Percentiles rank a stretch among this genome's conserved stretches.
Evolutionary conservation across 768 basidiomycete genomes (phyloP).

Genomic region (Cystoderma amianthinum): DNA sequence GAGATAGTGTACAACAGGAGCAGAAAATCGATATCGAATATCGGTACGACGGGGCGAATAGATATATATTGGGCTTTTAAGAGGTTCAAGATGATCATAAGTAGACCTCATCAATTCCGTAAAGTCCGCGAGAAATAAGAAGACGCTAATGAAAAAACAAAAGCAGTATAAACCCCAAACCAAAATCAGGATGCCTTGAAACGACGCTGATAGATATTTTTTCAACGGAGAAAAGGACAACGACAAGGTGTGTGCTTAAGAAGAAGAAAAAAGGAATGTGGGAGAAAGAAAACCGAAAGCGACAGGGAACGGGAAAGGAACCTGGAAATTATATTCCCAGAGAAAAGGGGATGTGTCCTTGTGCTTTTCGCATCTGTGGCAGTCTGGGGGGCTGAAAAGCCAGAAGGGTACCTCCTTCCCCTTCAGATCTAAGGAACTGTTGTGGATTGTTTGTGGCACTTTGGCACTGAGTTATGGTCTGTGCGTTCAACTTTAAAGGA

Average conservation of each 20-base stretch:
- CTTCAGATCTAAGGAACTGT: background rate
- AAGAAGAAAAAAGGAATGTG: too few species aligned
- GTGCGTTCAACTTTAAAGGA: conserved; percentile 29
- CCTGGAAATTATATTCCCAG: background rate
- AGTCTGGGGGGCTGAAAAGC: too few species aligned
- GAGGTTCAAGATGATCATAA: too few species aligned
- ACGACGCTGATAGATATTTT: too few species aligned
- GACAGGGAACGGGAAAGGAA: background rate
- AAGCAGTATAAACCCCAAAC: too few species aligned
- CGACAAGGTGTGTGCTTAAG: too few species aligned
- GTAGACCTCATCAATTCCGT: too few species aligned
- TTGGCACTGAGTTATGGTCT: conserved; percentile 22
- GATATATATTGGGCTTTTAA: too few species aligned
- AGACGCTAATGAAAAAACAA: background rate
- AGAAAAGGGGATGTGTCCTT: background rate
- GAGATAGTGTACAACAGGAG: background rate
- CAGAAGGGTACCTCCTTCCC: background rate
- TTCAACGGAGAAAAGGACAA: too few species aligned
- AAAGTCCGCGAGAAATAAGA: background rate
- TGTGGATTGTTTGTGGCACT: conserved; percentile 9
- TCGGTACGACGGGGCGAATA: background rate
- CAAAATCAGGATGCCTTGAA: too few species aligned
- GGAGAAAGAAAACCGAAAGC: background rate
- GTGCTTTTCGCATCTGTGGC: too few species aligned
- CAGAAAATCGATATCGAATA: background rate